Conservation (phyloP, 2,329 filamentous ascomycete genomes). For the Ceratocystis colombiana region DNA sequence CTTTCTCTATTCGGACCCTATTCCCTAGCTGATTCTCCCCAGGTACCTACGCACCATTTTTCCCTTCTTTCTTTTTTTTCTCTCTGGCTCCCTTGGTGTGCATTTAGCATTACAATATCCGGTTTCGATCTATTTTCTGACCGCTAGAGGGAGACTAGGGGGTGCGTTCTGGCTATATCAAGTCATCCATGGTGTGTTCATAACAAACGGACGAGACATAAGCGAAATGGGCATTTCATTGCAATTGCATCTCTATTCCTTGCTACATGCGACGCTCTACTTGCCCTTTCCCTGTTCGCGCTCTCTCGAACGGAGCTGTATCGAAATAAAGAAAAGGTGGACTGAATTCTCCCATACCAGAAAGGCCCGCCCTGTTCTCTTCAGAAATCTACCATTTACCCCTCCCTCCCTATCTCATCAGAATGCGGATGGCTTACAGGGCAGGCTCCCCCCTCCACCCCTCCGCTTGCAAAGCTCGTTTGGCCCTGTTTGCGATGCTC, state of each 20-base stretch:
- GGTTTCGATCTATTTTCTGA: not conserved
- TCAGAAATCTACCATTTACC: not conserved
- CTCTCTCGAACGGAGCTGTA: not conserved
- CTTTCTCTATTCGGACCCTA: conserved; percentile 7
- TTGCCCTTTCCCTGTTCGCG: not conserved
- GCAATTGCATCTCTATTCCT: conserved; percentile 7
- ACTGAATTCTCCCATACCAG: not conserved
- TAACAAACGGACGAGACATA: conserved; percentile 3
- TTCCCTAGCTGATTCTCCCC: conserved; percentile 2
- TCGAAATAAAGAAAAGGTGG: not conserved
- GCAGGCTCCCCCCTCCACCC: not conserved
- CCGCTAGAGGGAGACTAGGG: not conserved
- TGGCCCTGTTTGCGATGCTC: conserved; percentile 11
- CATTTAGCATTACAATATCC: not conserved
- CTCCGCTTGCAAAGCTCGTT: conserved; percentile 5
- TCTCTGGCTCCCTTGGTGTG: not conserved
- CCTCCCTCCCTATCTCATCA: no score
- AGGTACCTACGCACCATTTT: not conserved
- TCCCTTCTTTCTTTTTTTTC: not conserved
- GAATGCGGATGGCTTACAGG: not conserved
- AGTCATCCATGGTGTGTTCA: not conserved
- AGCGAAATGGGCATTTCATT: conserved; percentile 14
- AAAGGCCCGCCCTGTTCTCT: not conserved
- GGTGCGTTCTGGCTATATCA: not conserved
- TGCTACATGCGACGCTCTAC: not conserved